Percentiles rank a stretch among this genome's conserved stretches.
Conservation (phyloP, 139 green algal species). For the Volvox reticuliferus region DNA sequence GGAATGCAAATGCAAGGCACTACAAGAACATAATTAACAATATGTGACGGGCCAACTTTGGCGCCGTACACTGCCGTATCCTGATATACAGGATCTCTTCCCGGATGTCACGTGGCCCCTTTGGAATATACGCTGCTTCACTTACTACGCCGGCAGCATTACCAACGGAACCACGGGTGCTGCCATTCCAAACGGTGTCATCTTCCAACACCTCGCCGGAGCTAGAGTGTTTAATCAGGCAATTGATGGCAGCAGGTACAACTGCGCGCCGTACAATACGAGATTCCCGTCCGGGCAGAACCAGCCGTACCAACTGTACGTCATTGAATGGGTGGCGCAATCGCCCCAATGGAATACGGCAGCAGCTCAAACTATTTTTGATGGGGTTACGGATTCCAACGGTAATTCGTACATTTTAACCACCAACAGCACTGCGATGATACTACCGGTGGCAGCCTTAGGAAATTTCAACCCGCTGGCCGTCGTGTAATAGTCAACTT, state of each 20-base stretch:
- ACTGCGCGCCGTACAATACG: background rate
- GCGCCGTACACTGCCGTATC: too few relatives aligned
- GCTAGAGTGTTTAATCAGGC: background rate
- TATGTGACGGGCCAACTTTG: too few relatives aligned
- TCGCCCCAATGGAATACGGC: slow-evolving; percentile 18
- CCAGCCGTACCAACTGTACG: slow-evolving; percentile 29
- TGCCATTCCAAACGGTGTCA: background rate
- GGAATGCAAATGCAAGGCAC: too few relatives aligned
- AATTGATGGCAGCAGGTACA: background rate
- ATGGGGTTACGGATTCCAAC: background rate
- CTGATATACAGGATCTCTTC: slow-evolving; percentile 4
- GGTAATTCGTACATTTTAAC: background rate
- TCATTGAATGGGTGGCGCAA: slow-evolving; percentile 33
- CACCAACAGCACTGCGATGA: slow-evolving; percentile 12
- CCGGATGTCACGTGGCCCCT: slow-evolving; percentile 7
- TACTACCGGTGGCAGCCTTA: background rate
- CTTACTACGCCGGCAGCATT: slow-evolving; percentile 4
- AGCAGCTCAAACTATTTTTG: background rate
- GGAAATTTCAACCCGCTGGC: background rate
- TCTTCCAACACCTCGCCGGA: slow-evolving; percentile 32
- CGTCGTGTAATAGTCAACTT: background rate
- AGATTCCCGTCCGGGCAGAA: background rate
- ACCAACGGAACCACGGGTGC: background rate
- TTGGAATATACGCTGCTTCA: slow-evolving; percentile 32
- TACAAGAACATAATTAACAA: too few relatives aligned